Evolutionary conservation across 768 basidiomycete species (phyloP).

Genomic region (Chlorophyllum brunneum): DNA sequence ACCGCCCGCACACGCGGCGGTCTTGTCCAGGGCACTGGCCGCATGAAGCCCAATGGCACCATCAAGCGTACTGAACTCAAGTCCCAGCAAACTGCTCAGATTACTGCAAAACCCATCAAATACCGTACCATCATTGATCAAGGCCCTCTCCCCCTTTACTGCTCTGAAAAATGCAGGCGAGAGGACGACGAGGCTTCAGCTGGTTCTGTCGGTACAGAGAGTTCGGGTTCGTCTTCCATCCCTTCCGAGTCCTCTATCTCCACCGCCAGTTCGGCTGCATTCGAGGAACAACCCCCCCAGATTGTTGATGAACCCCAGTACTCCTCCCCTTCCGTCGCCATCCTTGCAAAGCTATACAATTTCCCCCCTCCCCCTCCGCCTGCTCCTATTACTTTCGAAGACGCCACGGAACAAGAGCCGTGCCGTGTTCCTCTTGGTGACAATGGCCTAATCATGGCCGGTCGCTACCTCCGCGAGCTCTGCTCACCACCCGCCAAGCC

Average conservation of each 20-base stretch:
- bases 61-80: slow-evolving; percentile 33
- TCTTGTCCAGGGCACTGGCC: slow-evolving; percentile 64
- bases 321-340: slow-evolving; percentile 24
- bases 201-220: background rate
- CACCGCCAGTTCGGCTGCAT: slow-evolving; percentile 18
- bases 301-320: background rate
- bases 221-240: slow-evolving; percentile 31
- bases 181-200: slow-evolving; percentile 41
- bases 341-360: slow-evolving; percentile 28
- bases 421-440: slow-evolving; percentile 36
- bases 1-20: slow-evolving; percentile 41
- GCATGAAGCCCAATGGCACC: slow-evolving; percentile 55
- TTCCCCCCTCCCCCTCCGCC: slow-evolving; percentile 52
- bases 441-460: slow-evolving; percentile 64
- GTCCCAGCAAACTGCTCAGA: slow-evolving; percentile 14
- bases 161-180: slow-evolving; percentile 72
- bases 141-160: slow-evolving; percentile 77
- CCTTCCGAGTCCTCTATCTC: slow-evolving; percentile 26
- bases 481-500: slow-evolving; percentile 37
- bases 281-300: background rate
- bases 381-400: slow-evolving; percentile 29
- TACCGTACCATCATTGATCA: slow-evolving; percentile 75
- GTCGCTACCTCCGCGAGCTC: slow-evolving; percentile 43
- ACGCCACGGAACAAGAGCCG: slow-evolving; percentile 15
- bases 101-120: slow-evolving; percentile 31